These are phyloP conservation scores for Tripterygium wilfordii DNA, from an alignment of 177 flowering plant species.

Conservation along the genomic window DNA sequence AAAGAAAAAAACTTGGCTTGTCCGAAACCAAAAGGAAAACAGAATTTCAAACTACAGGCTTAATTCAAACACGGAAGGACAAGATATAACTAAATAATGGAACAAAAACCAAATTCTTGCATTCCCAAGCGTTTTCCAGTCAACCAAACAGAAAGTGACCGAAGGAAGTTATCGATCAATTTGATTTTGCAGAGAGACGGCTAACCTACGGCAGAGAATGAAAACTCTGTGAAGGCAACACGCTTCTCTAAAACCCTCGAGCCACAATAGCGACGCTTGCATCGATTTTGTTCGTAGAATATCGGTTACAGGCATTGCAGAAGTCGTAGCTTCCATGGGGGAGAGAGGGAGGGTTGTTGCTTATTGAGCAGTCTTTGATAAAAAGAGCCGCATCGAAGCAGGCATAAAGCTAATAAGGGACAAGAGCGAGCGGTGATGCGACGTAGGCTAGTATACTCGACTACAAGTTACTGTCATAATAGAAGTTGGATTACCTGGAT, in stretches of 20 bases:
- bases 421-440: too few species aligned
- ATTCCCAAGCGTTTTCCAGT: background rate
- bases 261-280: conserved; percentile 48
- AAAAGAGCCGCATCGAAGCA: too few species aligned
- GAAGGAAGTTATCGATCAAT: background rate
- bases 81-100: background rate
- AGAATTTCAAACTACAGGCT: too few species aligned
- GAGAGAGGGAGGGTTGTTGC: conserved; percentile 14
- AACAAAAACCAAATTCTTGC: background rate
- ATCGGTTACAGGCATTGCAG: conserved; percentile 7
- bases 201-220: conserved; percentile 56
- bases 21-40: too few species aligned
- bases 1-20: background rate
- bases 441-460: too few species aligned
- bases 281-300: conserved; percentile 22
- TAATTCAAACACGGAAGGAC: too few species aligned
- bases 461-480: too few species aligned
- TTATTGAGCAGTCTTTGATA: too few species aligned
- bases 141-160: conserved; percentile 3
- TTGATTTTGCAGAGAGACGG: background rate
- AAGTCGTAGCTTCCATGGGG: conserved; percentile 8
- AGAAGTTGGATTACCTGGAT: too few species aligned
- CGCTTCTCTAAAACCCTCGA: conserved; percentile 74
- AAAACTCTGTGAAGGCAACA: conserved; percentile 73
- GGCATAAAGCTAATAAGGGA: too few species aligned